These are phyloP conservation scores for Pestalotiopsis sp. DNA, from an alignment of 2,329 filamentous ascomycete species.

Conservation along the genomic window DNA sequence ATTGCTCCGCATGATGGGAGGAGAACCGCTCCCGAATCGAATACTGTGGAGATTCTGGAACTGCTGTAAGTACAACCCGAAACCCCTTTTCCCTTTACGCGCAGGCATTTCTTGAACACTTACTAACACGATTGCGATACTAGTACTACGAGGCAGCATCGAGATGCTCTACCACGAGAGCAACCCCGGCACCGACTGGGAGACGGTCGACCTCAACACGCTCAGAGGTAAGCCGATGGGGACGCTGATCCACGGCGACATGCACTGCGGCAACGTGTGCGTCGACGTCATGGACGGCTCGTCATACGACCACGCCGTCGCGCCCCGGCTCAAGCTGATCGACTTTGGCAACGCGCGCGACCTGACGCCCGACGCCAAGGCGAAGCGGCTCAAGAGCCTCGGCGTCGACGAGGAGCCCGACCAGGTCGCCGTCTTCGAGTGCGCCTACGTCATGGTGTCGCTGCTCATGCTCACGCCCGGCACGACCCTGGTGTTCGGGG, in stretches of 20 bases:
- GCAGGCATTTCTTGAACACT: too few relatives aligned
- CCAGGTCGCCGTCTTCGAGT: background rate
- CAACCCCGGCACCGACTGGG: too few relatives aligned
- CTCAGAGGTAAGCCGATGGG: background rate
- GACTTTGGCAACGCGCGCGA: constrained; percentile 1
- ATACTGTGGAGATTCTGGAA: background rate
- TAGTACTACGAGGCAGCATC: background rate
- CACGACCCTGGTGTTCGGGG: too few relatives aligned
- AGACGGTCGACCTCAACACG: background rate
- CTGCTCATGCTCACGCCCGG: too few relatives aligned
- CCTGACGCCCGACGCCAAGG: background rate
- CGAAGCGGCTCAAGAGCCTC: background rate
- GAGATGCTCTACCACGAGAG: background rate
- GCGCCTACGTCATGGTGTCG: too few relatives aligned
- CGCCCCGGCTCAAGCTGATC: background rate
- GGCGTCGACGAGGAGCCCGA: background rate
- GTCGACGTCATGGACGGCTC: too few relatives aligned
- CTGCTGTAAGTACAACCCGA: background rate
- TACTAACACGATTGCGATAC: background rate
- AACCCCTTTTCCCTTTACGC: background rate
- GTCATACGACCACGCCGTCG: background rate
- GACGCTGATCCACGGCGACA: too few relatives aligned
- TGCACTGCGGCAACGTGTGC: too few relatives aligned
- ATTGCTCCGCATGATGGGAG: background rate
- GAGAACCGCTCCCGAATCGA: background rate